Evolutionary conservation across 495 filamentous ascomycete genomes (phyloP).

Genomic region (Penicillium coffeae): DNA sequence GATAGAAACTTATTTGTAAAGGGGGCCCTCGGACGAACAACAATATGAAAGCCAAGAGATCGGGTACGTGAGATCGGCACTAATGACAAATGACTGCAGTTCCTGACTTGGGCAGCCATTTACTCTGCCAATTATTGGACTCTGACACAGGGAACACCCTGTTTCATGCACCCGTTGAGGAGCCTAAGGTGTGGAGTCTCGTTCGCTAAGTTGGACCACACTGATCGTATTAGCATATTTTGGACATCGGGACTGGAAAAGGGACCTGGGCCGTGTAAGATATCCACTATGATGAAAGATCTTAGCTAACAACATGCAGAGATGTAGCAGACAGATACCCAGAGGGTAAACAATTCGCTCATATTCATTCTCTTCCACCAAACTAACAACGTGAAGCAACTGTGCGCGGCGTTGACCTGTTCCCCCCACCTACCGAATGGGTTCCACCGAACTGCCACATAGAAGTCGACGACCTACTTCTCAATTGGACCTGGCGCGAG

Average conservation of each 20-base stretch:
- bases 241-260: constrained; percentile 8
- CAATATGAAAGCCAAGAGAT: constrained; percentile 10
- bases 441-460: constrained; percentile 27
- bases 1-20: neutral
- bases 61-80: neutral
- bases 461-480: constrained; percentile 19
- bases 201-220: no score
- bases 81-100: neutral
- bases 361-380: neutral
- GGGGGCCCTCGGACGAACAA: constrained; percentile 3
- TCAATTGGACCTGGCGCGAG: constrained; percentile 19
- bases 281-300: neutral
- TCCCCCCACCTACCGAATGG: constrained; percentile 11
- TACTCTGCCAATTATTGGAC: constrained; percentile 1
- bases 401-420: constrained; percentile 12
- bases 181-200: constrained; percentile 1
- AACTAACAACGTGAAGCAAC: neutral
- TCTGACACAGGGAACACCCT: neutral
- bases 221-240: constrained; percentile 1
- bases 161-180: constrained; percentile 5
- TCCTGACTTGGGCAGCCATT: neutral
- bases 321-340: constrained; percentile 5
- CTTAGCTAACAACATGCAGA: neutral
- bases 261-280: constrained; percentile 6
- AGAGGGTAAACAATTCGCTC: neutral